Conservation (phyloP, 1,139 yeast species). For the Taphrina deformans region DNA sequence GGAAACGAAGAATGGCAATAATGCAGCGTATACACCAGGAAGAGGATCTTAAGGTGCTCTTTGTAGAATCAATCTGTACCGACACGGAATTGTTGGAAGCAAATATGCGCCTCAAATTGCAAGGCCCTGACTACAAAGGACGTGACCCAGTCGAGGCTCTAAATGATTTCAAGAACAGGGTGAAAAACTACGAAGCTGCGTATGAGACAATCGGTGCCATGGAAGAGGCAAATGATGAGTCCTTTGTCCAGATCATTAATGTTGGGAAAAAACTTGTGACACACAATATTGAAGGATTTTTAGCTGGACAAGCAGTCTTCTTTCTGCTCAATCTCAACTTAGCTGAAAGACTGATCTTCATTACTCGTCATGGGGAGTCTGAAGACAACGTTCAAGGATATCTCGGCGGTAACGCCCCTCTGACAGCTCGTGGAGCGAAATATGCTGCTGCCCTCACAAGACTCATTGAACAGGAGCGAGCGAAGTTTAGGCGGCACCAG, state of each 20-base stretch:
- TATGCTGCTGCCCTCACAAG: slow-evolving; percentile 70
- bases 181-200: slow-evolving; percentile 80
- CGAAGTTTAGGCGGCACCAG: slow-evolving; percentile 66
- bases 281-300: slow-evolving; percentile 84
- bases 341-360: slow-evolving; percentile 90
- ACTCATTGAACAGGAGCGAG: slow-evolving; percentile 71
- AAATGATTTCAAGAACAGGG: slow-evolving; percentile 75
- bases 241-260: slow-evolving; percentile 91
- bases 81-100: slow-evolving; percentile 74
- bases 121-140: slow-evolving; percentile 88
- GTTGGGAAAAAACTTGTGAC: slow-evolving; percentile 93
- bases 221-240: slow-evolving; percentile 62
- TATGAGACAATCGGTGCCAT: slow-evolving; percentile 85
- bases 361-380: slow-evolving; percentile 92
- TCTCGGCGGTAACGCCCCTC: slow-evolving; percentile 87
- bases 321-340: slow-evolving; percentile 86
- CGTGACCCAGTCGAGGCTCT: slow-evolving; percentile 83
- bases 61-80: slow-evolving; percentile 83
- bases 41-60: slow-evolving; percentile 64
- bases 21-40: slow-evolving; percentile 69
- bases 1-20: slow-evolving; percentile 65
- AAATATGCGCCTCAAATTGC: slow-evolving; percentile 77
- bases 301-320: slow-evolving; percentile 90
- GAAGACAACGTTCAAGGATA: slow-evolving; percentile 77
- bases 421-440: slow-evolving; percentile 75